Evolutionary conservation across 768 basidiomycete genomes (phyloP), one percentile per base, ranked within the genome.

Genomic region (Boletus eberwhitei): DNA sequence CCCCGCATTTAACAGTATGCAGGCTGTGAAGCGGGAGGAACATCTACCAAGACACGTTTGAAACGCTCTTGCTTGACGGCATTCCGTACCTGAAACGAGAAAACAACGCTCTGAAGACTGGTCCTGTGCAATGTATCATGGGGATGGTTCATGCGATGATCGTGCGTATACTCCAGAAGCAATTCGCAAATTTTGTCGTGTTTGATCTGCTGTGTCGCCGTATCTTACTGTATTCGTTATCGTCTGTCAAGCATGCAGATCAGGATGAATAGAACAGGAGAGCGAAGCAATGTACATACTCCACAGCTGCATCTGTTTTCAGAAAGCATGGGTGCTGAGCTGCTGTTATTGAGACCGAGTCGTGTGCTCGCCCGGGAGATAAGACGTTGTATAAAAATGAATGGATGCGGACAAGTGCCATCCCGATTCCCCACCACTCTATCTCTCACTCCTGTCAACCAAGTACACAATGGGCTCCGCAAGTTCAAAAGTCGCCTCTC

Each of bases 1-100:
- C 74, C 7, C 67, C 74, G 3, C 70, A 73, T 50, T 45, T 75
- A 16, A 71, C 73, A 12, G 58, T 73, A 12, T 74, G 73, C 52
- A 55, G 6, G 22, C 40, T 73, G 42, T 72, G 43, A 65, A 44
- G 21, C 7, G 6, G 21, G n/a, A 32, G 17, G 32, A 16, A 11
- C 19, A 32, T 38, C 21, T 48, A 13, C 53, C 46, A 29, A 40
- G 21, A 31, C 60, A 46, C 37, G 36, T 38, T 54, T 45, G 31
- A 47, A 44, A 34, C 17, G 19, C 40, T 12, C n/a, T 22, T 61
- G n/a, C 38, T 42, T 19, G 36, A 35, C 8, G 35, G n/a, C 29
- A 32, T 36, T 47, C 34, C 34, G 35, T n/a, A 38, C 26, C 29
- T 36, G 46, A 19, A n/a, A 54, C 37, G 14, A 24, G 31, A 48